A percentile compares a stretch with the other conserved stretches of the same genome.
These are phyloP conservation scores for Chloris gayana DNA, from an alignment of 176 grass and related monocot species.

Conservation along the genomic window DNA sequence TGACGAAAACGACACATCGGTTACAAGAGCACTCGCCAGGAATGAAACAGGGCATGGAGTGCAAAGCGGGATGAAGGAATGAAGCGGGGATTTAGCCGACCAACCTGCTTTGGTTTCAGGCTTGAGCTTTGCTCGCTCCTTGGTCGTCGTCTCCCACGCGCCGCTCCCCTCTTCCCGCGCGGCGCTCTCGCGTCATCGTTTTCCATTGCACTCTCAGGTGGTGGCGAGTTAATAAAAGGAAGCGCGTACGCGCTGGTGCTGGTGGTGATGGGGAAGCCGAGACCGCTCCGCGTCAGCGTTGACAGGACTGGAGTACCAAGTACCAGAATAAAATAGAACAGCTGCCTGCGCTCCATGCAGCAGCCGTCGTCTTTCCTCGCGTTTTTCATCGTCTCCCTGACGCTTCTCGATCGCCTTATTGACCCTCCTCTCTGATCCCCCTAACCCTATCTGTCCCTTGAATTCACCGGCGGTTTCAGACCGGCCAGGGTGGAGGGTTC, in stretches of 20 bases:
- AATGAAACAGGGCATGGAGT: neutral
- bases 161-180: neutral
- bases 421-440: neutral
- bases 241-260: slow-evolving; percentile 10
- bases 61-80: neutral
- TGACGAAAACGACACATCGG: slow-evolving; percentile 1
- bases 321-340: neutral
- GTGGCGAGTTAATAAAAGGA: slow-evolving; percentile 41
- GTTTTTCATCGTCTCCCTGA: slow-evolving; percentile 16
- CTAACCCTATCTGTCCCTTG: too few species aligned
- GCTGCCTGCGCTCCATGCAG: slow-evolving; percentile 1
- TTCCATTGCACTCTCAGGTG: slow-evolving; percentile 10
- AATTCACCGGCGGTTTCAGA: slow-evolving; percentile 43
- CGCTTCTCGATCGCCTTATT: neutral
- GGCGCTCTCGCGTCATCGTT: too few species aligned
- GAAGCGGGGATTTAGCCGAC: neutral
- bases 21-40: neutral
- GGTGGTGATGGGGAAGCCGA: slow-evolving; percentile 47
- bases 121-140: neutral
- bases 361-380: slow-evolving; percentile 11
- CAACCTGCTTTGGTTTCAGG: slow-evolving; percentile 54
- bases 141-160: neutral
- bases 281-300: neutral
- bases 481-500: neutral
- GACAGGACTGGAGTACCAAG: neutral